A percentile compares a stretch with the other conserved stretches of the same genome.
These are phyloP conservation scores for Drechslera avenae DNA, from an alignment of 2,329 filamentous ascomycete genomes.

Conservation along the genomic window DNA sequence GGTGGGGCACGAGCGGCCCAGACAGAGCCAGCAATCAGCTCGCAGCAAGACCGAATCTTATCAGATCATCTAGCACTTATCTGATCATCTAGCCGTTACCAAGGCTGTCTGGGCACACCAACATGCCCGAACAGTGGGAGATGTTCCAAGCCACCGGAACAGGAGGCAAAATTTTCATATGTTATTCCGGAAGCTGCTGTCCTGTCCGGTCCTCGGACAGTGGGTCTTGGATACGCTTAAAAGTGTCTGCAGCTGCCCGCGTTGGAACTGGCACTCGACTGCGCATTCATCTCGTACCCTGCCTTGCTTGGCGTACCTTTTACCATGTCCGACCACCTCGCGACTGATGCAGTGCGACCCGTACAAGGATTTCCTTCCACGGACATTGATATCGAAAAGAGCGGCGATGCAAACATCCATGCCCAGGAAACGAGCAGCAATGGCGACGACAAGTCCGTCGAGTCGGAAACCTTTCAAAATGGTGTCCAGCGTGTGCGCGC, in stretches of 20 bases:
- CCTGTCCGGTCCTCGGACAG: constrained; percentile 32
- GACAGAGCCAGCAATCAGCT: background rate
- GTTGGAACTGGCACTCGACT: constrained; percentile 14
- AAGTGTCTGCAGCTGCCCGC: constrained; percentile 17
- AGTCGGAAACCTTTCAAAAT: constrained; percentile 41
- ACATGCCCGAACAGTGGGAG: constrained; percentile 19
- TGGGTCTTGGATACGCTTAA: constrained; percentile 22
- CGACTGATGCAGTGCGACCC: constrained; percentile 22
- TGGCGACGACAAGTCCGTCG: constrained; percentile 20
- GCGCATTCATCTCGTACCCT: constrained; percentile 19
- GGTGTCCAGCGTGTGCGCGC: constrained; percentile 50
- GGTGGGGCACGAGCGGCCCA: constrained; percentile 13
- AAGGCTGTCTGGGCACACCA: constrained; percentile 22
- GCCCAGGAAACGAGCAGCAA: constrained; percentile 16
- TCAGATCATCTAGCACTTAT: constrained; percentile 37
- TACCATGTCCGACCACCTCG: constrained; percentile 20
- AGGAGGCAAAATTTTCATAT: constrained; percentile 26
- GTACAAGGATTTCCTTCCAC: constrained; percentile 12
- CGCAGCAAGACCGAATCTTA: constrained; percentile 31
- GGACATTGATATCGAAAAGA: constrained; percentile 31
- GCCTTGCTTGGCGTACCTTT: constrained; percentile 11
- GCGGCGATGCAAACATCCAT: constrained; percentile 4
- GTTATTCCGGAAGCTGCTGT: constrained; percentile 12
- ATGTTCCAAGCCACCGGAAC: constrained; percentile 29
- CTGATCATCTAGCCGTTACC: constrained; percentile 35